Evolutionary conservation across 192 early-diverging fungal genomes (phyloP).

Genomic region (Entomortierella beljakovae): DNA sequence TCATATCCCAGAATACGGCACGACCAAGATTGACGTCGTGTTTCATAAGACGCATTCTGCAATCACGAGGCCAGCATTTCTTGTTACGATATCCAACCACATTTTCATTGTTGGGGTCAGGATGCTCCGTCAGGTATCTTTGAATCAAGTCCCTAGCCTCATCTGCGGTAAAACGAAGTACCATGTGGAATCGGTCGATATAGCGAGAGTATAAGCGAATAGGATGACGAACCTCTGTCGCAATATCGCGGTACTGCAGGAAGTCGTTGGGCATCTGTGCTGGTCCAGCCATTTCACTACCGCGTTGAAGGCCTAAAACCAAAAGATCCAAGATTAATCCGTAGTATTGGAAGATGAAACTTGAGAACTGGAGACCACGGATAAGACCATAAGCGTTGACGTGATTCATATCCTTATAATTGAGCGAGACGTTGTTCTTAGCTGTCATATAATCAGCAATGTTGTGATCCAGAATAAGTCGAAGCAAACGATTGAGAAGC

Average conservation of each 20-base stretch:
- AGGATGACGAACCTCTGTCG: slow-evolving; percentile 94
- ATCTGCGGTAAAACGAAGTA: slow-evolving; percentile 94
- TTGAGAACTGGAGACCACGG: slow-evolving; percentile 97
- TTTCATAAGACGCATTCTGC: slow-evolving; percentile 99
- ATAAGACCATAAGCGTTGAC: slow-evolving; percentile 97
- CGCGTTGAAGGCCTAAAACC: slow-evolving; percentile 93
- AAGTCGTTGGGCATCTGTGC: slow-evolving; percentile 95
- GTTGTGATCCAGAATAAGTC: slow-evolving; percentile 98
- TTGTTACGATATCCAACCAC: slow-evolving; percentile 99
- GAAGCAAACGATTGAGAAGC: slow-evolving; percentile 90
- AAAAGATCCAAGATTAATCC: slow-evolving; percentile 96
- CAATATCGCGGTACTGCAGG: slow-evolving; percentile 93
- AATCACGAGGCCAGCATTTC: slow-evolving; percentile 96
- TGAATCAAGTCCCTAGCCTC: slow-evolving; percentile 96
- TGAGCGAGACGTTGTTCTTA: slow-evolving; percentile 98
- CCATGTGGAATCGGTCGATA: slow-evolving; percentile 93
- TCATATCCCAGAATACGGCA: slow-evolving; percentile 99
- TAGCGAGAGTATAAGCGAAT: slow-evolving; percentile 97
- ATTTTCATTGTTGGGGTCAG: slow-evolving; percentile 99
- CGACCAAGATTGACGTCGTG: slow-evolving; percentile 98
- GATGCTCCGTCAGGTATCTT: slow-evolving; percentile 96
- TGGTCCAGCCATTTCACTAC: slow-evolving; percentile 96
- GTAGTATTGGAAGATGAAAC: slow-evolving; percentile 99
- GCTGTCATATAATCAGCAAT: slow-evolving; percentile 99
- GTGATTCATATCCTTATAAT: slow-evolving; percentile 99